phyloP scores from a whole-genome alignment of 148 eudicot species.

The Dianthus caryophyllus region DNA sequence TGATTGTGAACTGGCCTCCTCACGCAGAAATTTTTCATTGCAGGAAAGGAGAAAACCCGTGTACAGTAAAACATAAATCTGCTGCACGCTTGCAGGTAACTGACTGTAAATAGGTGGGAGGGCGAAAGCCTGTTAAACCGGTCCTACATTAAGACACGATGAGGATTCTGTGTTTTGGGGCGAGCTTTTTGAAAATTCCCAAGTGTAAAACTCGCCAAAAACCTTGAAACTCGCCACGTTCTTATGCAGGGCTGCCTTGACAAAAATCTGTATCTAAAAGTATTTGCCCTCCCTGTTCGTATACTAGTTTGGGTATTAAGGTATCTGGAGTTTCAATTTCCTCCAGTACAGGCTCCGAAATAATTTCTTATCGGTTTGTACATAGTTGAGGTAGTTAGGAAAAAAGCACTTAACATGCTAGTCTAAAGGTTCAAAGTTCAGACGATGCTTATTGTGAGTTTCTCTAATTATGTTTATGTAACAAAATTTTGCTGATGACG shows the following conservation, averaged over 20 bases:
- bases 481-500: not conserved
- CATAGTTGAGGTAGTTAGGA: conserved; percentile 13
- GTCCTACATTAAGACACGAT: no score
- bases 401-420: not conserved
- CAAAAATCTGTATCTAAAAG: not conserved
- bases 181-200: no score
- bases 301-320: not conserved
- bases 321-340: not conserved
- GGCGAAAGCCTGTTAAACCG: no score
- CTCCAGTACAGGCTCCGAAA: not conserved
- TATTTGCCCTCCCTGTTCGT: not conserved
- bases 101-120: no score
- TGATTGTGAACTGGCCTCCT: conserved; percentile 11
- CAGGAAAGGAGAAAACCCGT: conserved; percentile 72
- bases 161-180: no score
- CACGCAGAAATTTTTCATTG: conserved; percentile 18
- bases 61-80: conserved; percentile 27
- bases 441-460: no score
- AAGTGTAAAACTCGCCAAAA: no score
- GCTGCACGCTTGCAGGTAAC: not conserved
- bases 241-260: not conserved
- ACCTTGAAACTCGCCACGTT: no score
- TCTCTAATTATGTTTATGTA: not conserved
- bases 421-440: no score
- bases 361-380: conserved; percentile 8